Evolutionary conservation across 352 stramenopile species (phyloP), one percentile per base, ranked within the genome.

Genomic region (Pythium periplocum): DNA sequence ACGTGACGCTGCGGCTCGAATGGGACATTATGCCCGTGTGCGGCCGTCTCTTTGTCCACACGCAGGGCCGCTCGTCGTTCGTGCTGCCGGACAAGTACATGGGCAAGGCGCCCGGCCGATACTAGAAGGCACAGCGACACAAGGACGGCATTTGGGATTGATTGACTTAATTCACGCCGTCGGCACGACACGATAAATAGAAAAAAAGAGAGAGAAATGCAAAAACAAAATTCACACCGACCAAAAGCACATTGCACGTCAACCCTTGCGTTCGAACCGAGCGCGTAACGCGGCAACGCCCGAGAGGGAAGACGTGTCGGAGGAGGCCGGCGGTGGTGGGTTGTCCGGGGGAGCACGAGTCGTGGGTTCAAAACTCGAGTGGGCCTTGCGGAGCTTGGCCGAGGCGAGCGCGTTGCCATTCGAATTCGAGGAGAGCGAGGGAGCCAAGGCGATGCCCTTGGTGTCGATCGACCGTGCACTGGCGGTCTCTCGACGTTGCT

Each of bases 1-100:
- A 91, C 55, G 83, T 94, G 44, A 87, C 79, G 55, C 75, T 94
- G 55, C 68, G 76, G 40, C 72, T 94, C 52, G 73, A 92, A 64
- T 94, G 82, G 81, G 83, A 94, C 57, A 70, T 91, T 62, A 94
- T 94, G 83, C 83, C 83, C 6, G 82, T 94, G 34, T 90, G 78
- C 55, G 83, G 83, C 41, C 71, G 75, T 9, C 69, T 93, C 31
- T 90, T 91, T 31, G 68, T 91, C 57, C 65, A 91, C 66, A 68
- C 69, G 36, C 65, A 72, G 39, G 73, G 56, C 38, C 65, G 67
- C 55, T 55, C 69, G 37, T 78, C 59, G 45, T 93, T 93, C 53
- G 59, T 62, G 50, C 57, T 93, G 59, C 83, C 83, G 32, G 49
- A 61, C 46, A 66, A 61, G 60, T 93, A 93, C 64, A 64, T 88